Evolutionary conservation across 2,329 filamentous ascomycete species (phyloP).

Genomic region (Aphanocladium album): DNA sequence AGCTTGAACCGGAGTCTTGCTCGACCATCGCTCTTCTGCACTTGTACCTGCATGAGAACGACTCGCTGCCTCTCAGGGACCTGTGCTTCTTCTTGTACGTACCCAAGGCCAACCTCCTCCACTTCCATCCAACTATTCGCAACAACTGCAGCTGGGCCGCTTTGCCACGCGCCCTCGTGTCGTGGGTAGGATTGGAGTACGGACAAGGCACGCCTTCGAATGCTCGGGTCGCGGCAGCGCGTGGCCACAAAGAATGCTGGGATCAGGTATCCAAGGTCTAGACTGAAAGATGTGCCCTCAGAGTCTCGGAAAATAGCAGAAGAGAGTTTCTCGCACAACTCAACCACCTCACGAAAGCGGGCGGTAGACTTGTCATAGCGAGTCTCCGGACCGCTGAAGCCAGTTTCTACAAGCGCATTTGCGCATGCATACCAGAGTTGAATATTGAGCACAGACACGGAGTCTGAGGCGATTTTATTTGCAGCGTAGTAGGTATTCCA

Average conservation of each 20-base stretch:
- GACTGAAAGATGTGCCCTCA: not conserved
- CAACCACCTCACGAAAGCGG: not conserved
- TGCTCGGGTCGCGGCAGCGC: not conserved
- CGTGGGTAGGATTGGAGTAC: not conserved
- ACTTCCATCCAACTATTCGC: not conserved
- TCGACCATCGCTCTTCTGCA: not conserved
- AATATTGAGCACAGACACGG: not conserved
- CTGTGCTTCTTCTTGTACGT: not conserved
- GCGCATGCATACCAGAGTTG: not conserved
- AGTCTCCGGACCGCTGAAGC: not conserved
- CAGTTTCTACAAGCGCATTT: not conserved
- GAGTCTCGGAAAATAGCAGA: not conserved
- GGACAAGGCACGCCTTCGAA: not conserved
- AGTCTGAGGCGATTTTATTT: not conserved
- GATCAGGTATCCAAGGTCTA: conserved; percentile 9
- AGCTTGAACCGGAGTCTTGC: not conserved
- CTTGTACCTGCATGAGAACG: not conserved
- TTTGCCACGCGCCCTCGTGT: conserved; percentile 7
- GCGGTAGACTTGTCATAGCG: not conserved
- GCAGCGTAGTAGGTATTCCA: not conserved
- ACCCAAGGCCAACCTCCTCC: not conserved
- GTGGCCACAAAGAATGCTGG: not conserved
- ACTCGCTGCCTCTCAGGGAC: not conserved
- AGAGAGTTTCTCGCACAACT: not conserved
- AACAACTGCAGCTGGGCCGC: not conserved